Percentiles rank a stretch among this genome's conserved stretches.
These are phyloP conservation scores for Eleusine coracana DNA, from an alignment of 176 grass and related monocot genomes.

Conservation along the genomic window DNA sequence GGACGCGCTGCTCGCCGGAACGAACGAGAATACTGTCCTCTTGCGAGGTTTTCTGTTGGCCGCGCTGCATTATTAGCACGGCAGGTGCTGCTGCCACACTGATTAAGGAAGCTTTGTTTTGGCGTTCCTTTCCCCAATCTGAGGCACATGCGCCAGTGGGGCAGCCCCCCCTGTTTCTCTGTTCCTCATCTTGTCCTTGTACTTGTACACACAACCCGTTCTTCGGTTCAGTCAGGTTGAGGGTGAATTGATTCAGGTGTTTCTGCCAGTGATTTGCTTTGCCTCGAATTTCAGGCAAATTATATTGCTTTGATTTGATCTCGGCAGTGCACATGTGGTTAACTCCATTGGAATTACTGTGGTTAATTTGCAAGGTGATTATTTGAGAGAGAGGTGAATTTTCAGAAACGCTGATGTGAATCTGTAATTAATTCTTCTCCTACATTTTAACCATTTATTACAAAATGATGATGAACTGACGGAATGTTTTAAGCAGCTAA, in stretches of 20 bases:
- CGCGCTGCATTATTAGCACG: constrained; percentile 28
- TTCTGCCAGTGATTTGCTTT: background rate
- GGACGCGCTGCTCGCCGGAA: background rate
- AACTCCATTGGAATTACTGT: too few species aligned
- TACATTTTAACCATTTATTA: too few species aligned
- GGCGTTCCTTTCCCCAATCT: background rate
- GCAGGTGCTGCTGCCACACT: constrained; percentile 35
- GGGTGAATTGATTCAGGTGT: constrained; percentile 22
- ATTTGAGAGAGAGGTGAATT: background rate
- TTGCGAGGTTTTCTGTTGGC: constrained; percentile 49
- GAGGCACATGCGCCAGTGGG: background rate
- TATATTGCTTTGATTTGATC: too few species aligned
- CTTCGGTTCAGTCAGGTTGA: background rate
- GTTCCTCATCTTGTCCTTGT: background rate
- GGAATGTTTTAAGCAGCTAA: background rate
- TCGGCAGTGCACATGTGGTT: background rate
- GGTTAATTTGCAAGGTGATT: background rate
- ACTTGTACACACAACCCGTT: background rate
- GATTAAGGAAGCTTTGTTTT: background rate
- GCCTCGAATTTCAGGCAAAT: background rate
- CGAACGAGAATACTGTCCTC: background rate
- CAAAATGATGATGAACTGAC: background rate
- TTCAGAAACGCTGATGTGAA: background rate
- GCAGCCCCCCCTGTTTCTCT: background rate
- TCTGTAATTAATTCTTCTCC: too few species aligned